A percentile compares a stretch with the other conserved stretches of the same genome.
Evolutionary conservation across 2,329 filamentous ascomycete species (phyloP).

Genomic region (Chaetomium olivaceum): DNA sequence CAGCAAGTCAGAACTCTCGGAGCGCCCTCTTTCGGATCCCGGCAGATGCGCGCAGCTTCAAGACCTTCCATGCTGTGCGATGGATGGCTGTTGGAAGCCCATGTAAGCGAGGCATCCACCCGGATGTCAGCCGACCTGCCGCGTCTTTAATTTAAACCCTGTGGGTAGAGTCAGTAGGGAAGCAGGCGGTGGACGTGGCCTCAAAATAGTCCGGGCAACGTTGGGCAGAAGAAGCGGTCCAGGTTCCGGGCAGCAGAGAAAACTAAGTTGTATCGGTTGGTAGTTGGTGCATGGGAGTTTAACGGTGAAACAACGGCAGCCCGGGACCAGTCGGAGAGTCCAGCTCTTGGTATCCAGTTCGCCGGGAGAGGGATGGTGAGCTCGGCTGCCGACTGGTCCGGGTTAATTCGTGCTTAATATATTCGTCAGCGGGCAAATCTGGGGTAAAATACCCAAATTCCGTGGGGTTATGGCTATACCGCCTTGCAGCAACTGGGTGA

Average conservation of each 20-base stretch:
- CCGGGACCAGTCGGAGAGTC: slow-evolving; percentile 9
- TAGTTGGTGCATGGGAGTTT: not conserved
- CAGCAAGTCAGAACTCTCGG: slow-evolving; percentile 7
- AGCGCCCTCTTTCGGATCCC: slow-evolving; percentile 26
- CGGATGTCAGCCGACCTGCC: slow-evolving; percentile 9
- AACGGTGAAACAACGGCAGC: slow-evolving; percentile 24
- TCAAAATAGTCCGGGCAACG: slow-evolving; percentile 21
- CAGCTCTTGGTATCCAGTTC: slow-evolving; percentile 25
- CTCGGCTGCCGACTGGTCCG: slow-evolving; percentile 35
- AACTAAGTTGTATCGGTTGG: slow-evolving; percentile 2
- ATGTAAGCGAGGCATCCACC: slow-evolving; percentile 9
- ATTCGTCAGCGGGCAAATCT: slow-evolving; percentile 32
- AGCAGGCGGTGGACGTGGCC: not conserved
- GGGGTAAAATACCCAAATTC: slow-evolving; percentile 32
- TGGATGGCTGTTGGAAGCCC: slow-evolving; percentile 7
- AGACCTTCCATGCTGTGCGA: slow-evolving; percentile 8
- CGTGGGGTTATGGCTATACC: slow-evolving; percentile 24
- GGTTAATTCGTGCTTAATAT: slow-evolving; percentile 27
- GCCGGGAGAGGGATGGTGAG: slow-evolving; percentile 25
- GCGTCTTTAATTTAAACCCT: not conserved
- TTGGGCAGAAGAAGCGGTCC: slow-evolving; percentile 9
- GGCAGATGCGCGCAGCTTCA: slow-evolving; percentile 24
- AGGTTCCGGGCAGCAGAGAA: slow-evolving; percentile 6
- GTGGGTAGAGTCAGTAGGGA: not conserved
- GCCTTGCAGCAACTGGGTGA: not conserved